Evolutionary conservation across 2,329 filamentous ascomycete genomes (phyloP).

Genomic region (Arthrobotrys sinensis): DNA sequence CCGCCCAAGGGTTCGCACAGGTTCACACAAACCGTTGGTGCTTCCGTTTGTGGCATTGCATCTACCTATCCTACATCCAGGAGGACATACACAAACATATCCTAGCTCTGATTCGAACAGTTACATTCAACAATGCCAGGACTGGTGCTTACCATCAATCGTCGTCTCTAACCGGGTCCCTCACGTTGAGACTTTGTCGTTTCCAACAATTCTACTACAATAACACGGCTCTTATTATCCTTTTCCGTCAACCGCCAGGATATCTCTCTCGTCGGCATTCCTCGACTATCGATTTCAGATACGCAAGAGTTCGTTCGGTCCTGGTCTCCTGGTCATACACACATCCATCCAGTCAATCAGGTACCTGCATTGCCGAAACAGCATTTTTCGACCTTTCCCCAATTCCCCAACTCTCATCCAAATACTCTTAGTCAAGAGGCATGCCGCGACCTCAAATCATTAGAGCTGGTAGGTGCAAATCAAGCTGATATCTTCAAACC

Average conservation of each 20-base stretch:
- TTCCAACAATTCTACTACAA: background rate
- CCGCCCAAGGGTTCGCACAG: constrained; percentile 33
- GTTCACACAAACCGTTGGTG: constrained; percentile 48
- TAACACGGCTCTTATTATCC: constrained; percentile 3
- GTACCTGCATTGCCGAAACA: constrained; percentile 61
- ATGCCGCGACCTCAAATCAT: constrained; percentile 75
- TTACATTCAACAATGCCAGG: constrained; percentile 39
- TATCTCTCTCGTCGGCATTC: constrained; percentile 27
- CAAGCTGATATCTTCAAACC: constrained; percentile 62
- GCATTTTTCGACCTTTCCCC: constrained; percentile 30
- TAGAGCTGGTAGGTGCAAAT: constrained; percentile 70
- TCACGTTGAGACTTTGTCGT: constrained; percentile 17
- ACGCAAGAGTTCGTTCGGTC: constrained; percentile 25
- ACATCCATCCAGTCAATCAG: constrained; percentile 21
- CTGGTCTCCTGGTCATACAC: background rate
- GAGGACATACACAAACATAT: background rate
- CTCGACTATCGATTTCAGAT: constrained; percentile 55
- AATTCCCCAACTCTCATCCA: constrained; percentile 54
- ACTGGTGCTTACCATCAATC: constrained; percentile 23
- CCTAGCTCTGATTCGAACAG: background rate
- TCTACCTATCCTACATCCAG: constrained; percentile 21
- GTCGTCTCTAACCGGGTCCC: constrained; percentile 35
- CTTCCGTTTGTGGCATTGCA: constrained; percentile 21
- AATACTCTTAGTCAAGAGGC: constrained; percentile 26
- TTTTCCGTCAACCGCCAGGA: background rate